phyloP scores from a whole-genome alignment of 108 stramenopile species.

The Discostella pseudostelligera region DNA sequence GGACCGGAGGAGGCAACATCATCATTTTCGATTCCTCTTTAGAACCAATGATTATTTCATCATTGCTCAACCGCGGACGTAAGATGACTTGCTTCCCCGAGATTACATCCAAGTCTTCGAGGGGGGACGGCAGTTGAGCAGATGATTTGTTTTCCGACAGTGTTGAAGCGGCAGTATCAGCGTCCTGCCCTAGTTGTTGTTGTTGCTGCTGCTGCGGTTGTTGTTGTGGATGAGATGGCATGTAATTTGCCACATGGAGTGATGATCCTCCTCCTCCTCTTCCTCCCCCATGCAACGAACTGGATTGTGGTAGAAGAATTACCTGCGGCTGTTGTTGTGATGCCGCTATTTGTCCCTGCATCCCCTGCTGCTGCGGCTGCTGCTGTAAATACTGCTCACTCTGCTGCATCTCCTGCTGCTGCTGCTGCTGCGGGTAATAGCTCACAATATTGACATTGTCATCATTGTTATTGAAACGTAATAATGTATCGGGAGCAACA shows the following conservation, averaged over 20 bases:
- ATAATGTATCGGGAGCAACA: neutral
- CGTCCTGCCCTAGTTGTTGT: too few species aligned
- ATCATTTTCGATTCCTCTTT: neutral
- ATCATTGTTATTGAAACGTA: neutral
- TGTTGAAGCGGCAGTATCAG: neutral
- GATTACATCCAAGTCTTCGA: slow-evolving; percentile 7
- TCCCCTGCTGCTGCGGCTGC: too few species aligned
- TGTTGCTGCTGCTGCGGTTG: too few species aligned
- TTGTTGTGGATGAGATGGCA: slow-evolving; percentile 1
- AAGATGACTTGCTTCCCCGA: slow-evolving; percentile 26
- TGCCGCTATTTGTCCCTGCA: too few species aligned
- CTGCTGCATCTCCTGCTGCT: neutral
- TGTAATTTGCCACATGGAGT: slow-evolving; percentile 6
- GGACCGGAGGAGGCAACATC: slow-evolving; percentile 1
- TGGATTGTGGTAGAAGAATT: too few species aligned
- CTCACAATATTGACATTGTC: neutral
- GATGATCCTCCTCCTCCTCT: too few species aligned
- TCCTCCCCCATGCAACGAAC: too few species aligned
- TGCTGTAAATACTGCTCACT: neutral
- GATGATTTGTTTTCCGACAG: neutral
- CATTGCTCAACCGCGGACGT: slow-evolving; percentile 13
- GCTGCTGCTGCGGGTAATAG: neutral
- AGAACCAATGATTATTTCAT: neutral
- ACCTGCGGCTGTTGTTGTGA: neutral
- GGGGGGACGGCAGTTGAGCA: neutral